Conservation (phyloP, 768 basidiomycete species). For the Serpula lacrymans region DNA sequence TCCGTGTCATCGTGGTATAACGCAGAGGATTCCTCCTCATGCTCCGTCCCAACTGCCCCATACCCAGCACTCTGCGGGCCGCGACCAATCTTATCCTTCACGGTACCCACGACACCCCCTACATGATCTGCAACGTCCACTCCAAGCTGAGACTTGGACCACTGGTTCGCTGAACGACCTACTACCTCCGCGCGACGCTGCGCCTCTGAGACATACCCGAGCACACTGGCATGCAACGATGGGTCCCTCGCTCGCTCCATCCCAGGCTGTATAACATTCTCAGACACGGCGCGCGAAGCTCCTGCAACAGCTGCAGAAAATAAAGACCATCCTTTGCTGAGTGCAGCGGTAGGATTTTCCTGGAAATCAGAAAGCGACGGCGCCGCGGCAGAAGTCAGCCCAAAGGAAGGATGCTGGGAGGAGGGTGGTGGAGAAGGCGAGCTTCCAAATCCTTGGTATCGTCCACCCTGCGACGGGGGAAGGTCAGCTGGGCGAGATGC, state of each 20-base stretch:
- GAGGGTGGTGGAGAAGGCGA: constrained; percentile 60
- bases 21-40: constrained; percentile 55
- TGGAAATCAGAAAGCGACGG: constrained; percentile 82
- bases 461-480: constrained; percentile 91
- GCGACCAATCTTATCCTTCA: constrained; percentile 54
- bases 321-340: constrained; percentile 96
- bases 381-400: constrained; percentile 73
- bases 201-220: constrained; percentile 68
- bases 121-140: constrained; percentile 83
- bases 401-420: constrained; percentile 62
- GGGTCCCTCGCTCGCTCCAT: constrained; percentile 82
- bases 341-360: constrained; percentile 78
- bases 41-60: constrained; percentile 41
- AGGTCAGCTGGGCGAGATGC: constrained; percentile 71
- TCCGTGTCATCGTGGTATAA: constrained; percentile 61
- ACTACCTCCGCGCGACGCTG: constrained; percentile 59
- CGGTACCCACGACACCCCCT: constrained; percentile 62
- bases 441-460: constrained; percentile 90
- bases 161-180: constrained; percentile 67
- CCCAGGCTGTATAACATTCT: constrained; percentile 89
- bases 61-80: constrained; percentile 55
- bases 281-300: constrained; percentile 74
- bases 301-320: constrained; percentile 82
- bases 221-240: constrained; percentile 67
- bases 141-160: constrained; percentile 74